Percentiles rank a stretch among this genome's conserved stretches.
Conservation (phyloP, 2,329 filamentous ascomycete species). For the Ophiostoma sp. region DNA sequence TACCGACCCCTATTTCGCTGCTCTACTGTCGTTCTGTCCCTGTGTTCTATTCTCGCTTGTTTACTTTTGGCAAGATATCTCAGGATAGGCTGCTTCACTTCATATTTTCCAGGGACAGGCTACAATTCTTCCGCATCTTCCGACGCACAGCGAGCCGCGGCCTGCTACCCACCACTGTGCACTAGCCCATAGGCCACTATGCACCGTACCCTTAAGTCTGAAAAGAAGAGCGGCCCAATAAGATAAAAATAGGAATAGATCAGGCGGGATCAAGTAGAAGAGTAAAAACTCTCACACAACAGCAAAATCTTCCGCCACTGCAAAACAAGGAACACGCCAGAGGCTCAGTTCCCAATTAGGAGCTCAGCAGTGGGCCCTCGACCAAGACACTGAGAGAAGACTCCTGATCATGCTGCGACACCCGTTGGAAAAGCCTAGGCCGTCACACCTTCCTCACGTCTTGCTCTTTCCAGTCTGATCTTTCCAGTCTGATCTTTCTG, state of each 20-base stretch:
- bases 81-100: no score
- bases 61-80: background rate
- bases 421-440: background rate
- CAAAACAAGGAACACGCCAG: background rate
- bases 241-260: slow-evolving; percentile 8
- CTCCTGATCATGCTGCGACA: background rate
- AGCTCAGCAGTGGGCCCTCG: background rate
- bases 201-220: background rate
- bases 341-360: background rate
- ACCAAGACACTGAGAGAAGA: background rate
- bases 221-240: background rate
- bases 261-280: background rate
- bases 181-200: background rate
- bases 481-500: background rate
- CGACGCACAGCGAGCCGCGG: background rate
- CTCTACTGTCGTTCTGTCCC: background rate
- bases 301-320: background rate
- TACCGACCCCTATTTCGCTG: background rate
- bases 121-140: background rate
- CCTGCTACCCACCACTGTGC: background rate
- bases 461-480: background rate
- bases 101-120: no score
- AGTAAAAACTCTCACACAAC: no score
- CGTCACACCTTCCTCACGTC: background rate
- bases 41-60: background rate